phyloP scores from a whole-genome alignment of 1,284 basidiomycete species.

The Naganishia albida region DNA sequence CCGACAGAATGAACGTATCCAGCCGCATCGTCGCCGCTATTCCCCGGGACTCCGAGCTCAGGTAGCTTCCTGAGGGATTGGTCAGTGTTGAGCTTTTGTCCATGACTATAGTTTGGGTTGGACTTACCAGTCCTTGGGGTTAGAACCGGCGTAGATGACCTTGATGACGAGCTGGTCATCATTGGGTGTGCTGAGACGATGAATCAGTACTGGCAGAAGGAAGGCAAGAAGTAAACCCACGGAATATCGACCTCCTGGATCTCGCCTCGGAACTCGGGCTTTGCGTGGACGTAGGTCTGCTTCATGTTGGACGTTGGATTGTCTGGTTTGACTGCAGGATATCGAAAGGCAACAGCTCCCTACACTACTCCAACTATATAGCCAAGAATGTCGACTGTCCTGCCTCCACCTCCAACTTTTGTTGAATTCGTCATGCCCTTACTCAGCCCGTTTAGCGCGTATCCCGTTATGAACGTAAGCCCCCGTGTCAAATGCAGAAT shows the following conservation, averaged over 20 bases:
- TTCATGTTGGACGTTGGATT: conserved; percentile 2
- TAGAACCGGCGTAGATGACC: conserved; percentile 34
- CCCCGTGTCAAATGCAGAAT: background rate
- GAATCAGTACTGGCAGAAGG: background rate
- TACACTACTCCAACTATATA: background rate
- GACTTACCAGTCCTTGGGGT: conserved; percentile 40
- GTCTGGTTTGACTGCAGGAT: background rate
- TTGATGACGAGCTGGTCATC: conserved; percentile 33
- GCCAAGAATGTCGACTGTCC: no score
- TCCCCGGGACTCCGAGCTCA: conserved; percentile 17
- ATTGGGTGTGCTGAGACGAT: conserved; percentile 16
- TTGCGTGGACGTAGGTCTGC: conserved; percentile 22
- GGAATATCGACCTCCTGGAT: conserved; percentile 24
- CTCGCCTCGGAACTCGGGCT: conserved; percentile 20
- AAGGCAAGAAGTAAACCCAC: background rate
- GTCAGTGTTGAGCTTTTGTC: no score
- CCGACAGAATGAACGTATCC: conserved; percentile 34
- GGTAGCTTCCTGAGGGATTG: no score
- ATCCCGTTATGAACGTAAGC: background rate
- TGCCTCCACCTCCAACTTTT: background rate
- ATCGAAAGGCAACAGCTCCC: background rate
- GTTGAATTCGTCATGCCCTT: conserved; percentile 2
- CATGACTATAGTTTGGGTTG: no score
- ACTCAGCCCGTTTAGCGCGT: background rate
- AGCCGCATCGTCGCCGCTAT: conserved; percentile 36